Conservation (phyloP, 2,329 filamentous ascomycete species). For the Nothophoma quercina region DNA sequence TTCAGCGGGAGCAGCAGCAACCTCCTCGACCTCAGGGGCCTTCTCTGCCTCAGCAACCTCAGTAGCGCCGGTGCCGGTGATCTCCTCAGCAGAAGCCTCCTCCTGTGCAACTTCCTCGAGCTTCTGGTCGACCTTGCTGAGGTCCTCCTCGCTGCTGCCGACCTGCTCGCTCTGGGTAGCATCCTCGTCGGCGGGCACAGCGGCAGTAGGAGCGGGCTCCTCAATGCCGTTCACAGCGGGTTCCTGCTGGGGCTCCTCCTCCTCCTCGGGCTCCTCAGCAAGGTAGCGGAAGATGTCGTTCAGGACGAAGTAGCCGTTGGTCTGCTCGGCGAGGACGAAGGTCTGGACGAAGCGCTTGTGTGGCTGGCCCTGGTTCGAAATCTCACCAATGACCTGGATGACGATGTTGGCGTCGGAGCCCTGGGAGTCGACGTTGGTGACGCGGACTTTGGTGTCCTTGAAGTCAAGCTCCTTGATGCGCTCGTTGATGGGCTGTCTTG, state of each 20-base stretch:
- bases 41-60: slow-evolving; percentile 46
- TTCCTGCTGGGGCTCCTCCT: slow-evolving; percentile 51
- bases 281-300: slow-evolving; percentile 98
- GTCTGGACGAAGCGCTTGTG: slow-evolving; percentile 98
- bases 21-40: slow-evolving; percentile 50
- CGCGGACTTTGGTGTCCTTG: slow-evolving; percentile 97
- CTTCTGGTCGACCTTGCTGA: slow-evolving; percentile 72
- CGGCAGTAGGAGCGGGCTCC: slow-evolving; percentile 51
- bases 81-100: slow-evolving; percentile 36
- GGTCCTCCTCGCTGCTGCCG: slow-evolving; percentile 54
- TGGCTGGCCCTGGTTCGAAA: slow-evolving; percentile 89
- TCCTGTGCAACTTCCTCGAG: slow-evolving; percentile 67
- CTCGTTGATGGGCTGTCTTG: slow-evolving; percentile 81
- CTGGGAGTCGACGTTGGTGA: slow-evolving; percentile 97
- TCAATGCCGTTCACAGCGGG: slow-evolving; percentile 47
- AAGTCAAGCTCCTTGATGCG: slow-evolving; percentile 93
- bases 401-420: slow-evolving; percentile 92
- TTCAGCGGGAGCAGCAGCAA: slow-evolving; percentile 48
- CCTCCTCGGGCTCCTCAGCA: slow-evolving; percentile 79
- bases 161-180: slow-evolving; percentile 45
- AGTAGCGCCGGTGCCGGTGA: slow-evolving; percentile 47
- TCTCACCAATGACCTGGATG: slow-evolving; percentile 97
- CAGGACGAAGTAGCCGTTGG: slow-evolving; percentile 95
- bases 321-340: slow-evolving; percentile 94
- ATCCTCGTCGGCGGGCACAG: slow-evolving; percentile 40